Conservation (phyloP, 2,329 filamentous ascomycete genomes). For the Aspergillus sp. region DNA sequence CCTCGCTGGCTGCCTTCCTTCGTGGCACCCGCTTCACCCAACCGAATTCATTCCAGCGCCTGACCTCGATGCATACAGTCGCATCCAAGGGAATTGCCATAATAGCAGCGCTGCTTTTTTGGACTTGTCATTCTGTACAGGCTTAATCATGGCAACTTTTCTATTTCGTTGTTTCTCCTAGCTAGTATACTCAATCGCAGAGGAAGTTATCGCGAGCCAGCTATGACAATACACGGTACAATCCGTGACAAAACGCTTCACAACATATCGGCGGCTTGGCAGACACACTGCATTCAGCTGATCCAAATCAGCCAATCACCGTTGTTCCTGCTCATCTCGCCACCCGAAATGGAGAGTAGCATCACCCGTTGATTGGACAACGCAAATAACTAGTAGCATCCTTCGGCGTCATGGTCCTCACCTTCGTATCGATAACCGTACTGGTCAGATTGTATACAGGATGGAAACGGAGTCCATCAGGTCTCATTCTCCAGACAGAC, state of each 20-base stretch:
- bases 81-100: too few species aligned
- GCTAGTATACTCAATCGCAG: neutral
- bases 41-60: neutral
- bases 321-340: neutral
- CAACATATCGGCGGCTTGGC: slow-evolving; percentile 12
- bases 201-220: neutral
- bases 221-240: neutral
- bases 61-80: neutral
- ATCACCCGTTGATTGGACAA: slow-evolving; percentile 11
- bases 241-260: neutral
- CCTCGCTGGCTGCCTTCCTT: neutral
- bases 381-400: slow-evolving; percentile 11
- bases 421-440: neutral
- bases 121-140: too few species aligned
- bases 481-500: neutral
- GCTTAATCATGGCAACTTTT: too few species aligned
- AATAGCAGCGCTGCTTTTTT: too few species aligned
- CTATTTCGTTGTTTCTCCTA: too few species aligned
- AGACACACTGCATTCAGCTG: slow-evolving; percentile 18
- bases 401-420: neutral
- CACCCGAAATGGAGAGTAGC: neutral
- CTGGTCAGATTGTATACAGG: neutral
- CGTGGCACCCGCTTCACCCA: neutral
- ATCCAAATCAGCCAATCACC: slow-evolving; percentile 15
- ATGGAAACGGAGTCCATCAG: neutral